These are phyloP conservation scores for Populus simonii DNA, from an alignment of 345 rosid genomes.

Conservation along the genomic window DNA sequence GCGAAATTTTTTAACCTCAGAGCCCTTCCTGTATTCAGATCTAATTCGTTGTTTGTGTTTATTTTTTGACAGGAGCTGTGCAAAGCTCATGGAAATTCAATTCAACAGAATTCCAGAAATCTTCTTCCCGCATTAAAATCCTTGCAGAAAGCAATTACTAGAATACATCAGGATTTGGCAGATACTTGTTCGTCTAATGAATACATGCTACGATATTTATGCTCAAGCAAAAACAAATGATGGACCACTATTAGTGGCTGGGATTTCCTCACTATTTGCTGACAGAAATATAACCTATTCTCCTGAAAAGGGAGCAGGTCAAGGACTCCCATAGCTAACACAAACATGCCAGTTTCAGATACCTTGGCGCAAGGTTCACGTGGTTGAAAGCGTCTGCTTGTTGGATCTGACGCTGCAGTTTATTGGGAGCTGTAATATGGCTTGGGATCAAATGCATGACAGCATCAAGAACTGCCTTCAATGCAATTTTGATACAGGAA, in stretches of 20 bases:
- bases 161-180: slow-evolving; percentile 84
- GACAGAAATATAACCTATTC: neutral
- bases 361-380: neutral
- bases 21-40: neutral
- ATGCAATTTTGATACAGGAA: neutral
- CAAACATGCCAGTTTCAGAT: neutral
- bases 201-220: slow-evolving; percentile 75
- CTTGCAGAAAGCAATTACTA: slow-evolving; percentile 78
- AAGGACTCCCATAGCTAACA: neutral
- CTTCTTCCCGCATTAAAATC: slow-evolving; percentile 79
- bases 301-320: neutral
- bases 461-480: neutral
- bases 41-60: slow-evolving; percentile 7
- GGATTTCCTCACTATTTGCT: neutral
- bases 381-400: neutral
- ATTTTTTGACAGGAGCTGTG: slow-evolving; percentile 64
- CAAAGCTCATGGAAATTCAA: slow-evolving; percentile 73
- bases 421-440: neutral
- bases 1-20: neutral
- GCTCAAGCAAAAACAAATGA: slow-evolving; percentile 46
- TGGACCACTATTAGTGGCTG: neutral
- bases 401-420: neutral
- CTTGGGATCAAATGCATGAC: neutral
- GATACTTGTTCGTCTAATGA: slow-evolving; percentile 91
- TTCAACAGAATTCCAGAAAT: slow-evolving; percentile 72